phyloP scores from a whole-genome alignment of 805 yeast genomes.

The Suhomyces faveliae region DNA sequence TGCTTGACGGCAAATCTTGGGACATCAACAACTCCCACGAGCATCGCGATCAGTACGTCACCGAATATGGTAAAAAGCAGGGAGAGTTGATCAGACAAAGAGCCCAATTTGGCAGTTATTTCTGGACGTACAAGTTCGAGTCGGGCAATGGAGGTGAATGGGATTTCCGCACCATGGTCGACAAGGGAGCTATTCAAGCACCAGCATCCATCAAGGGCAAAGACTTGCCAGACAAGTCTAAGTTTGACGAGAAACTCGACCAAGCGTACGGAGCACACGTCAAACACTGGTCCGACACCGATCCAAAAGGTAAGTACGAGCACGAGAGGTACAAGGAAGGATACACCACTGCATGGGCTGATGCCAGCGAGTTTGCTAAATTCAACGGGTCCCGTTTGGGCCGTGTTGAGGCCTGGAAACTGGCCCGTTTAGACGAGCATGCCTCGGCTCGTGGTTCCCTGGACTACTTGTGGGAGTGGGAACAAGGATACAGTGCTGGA shows the following conservation, averaged over 20 bases:
- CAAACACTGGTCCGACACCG: conserved; percentile 65
- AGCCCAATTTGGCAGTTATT: conserved; percentile 71
- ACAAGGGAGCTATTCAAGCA: conserved; percentile 48
- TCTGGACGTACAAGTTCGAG: conserved; percentile 89
- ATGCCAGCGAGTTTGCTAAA: conserved; percentile 63
- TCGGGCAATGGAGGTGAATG: conserved; percentile 95
- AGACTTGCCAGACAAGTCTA: conserved; percentile 38
- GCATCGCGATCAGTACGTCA: conserved; percentile 54
- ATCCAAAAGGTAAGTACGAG: conserved; percentile 63
- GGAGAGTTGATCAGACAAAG: conserved; percentile 45
- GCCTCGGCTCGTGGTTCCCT: conserved; percentile 52
- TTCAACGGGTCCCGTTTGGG: conserved; percentile 75
- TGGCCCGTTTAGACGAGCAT: conserved; percentile 64
- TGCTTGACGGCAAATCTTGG: conserved; percentile 78
- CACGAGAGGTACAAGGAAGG: conserved; percentile 83
- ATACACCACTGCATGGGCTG: conserved; percentile 71
- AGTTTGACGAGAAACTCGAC: conserved; percentile 40
- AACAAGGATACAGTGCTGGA: conserved; percentile 77
- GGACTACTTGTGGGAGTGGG: conserved; percentile 80
- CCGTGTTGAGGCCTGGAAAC: conserved; percentile 65
- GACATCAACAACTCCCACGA: conserved; percentile 40
- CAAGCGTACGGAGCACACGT: conserved; percentile 47
- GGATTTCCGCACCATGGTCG: conserved; percentile 82
- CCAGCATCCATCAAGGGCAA: conserved; percentile 23
- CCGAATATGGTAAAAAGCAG: conserved; percentile 61